Conservation (phyloP, 2,329 filamentous ascomycete species). For the Beauveria brongniartii region DNA sequence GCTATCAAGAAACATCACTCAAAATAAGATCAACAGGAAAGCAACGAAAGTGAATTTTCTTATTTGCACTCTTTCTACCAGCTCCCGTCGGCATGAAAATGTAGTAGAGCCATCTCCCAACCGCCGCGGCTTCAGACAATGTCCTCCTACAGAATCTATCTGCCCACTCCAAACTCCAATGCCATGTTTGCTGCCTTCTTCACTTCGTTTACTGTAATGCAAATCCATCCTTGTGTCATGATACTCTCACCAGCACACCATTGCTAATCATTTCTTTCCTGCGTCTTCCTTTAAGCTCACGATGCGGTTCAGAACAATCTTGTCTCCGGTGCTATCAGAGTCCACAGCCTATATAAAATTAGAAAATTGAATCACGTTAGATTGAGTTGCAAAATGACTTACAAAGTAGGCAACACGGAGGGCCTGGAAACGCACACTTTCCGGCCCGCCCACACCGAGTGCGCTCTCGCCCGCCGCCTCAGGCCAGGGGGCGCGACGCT, state of each 20-base stretch:
- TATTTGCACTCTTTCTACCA: not conserved
- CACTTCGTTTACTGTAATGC: not conserved
- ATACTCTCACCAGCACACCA: not conserved
- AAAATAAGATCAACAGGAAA: not conserved
- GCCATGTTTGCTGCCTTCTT: not conserved
- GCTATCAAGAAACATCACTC: too few relatives aligned
- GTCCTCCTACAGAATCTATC: too few relatives aligned
- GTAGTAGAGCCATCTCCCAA: not conserved
- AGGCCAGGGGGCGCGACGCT: constrained; percentile 68
- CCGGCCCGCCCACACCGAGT: constrained; percentile 53
- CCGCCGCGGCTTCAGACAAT: not conserved
- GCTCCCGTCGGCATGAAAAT: not conserved
- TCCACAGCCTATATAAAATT: constrained; percentile 52
- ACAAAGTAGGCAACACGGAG: constrained; percentile 82
- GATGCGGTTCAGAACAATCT: constrained; percentile 81
- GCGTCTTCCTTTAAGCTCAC: constrained; percentile 84
- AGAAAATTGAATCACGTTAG: constrained; percentile 8
- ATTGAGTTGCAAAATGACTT: constrained; percentile 20
- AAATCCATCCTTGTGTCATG: not conserved
- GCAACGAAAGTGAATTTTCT: not conserved
- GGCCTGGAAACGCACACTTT: constrained; percentile 82
- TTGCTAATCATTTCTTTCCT: constrained; percentile 42
- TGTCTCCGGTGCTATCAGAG: constrained; percentile 68
- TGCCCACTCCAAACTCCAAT: not conserved
- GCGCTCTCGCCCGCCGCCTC: constrained; percentile 64